Conservation (phyloP, 805 yeast species). For the Kockiozyma suomiensis region DNA sequence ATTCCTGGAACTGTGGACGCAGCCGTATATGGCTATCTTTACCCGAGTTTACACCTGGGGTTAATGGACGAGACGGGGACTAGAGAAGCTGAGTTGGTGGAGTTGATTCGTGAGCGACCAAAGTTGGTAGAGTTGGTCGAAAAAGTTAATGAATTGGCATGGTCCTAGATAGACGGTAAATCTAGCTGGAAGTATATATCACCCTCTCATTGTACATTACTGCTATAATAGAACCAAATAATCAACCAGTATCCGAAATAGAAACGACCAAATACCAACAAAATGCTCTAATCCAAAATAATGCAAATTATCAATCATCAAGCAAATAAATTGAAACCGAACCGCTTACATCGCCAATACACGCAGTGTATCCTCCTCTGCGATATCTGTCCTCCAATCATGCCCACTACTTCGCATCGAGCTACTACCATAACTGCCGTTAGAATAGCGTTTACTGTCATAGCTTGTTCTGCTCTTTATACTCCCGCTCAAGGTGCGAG, state of each 20-base stretch:
- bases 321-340: not conserved
- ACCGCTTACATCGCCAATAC: slow-evolving; percentile 5
- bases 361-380: slow-evolving; percentile 13
- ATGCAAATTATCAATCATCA: not conserved
- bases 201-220: not conserved
- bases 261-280: not conserved
- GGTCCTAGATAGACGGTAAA: not conserved
- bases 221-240: not conserved
- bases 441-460: slow-evolving; percentile 2
- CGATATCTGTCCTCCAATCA: slow-evolving; percentile 16
- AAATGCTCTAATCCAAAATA: not conserved
- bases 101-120: slow-evolving; percentile 7
- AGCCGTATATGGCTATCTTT: slow-evolving; percentile 21
- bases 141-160: slow-evolving; percentile 1
- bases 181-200: not conserved
- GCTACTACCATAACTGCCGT: slow-evolving; percentile 1
- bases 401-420: slow-evolving; percentile 18
- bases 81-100: slow-evolving; percentile 12
- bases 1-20: slow-evolving; percentile 25
- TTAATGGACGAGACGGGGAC: slow-evolving; percentile 3
- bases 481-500: slow-evolving; percentile 5
- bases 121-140: slow-evolving; percentile 7
- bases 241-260: not conserved
- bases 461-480: slow-evolving; percentile 7
- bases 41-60: slow-evolving; percentile 15